Evolutionary conservation across 208 protist genomes (phyloP).

Genomic region (Leishmania major): DNA sequence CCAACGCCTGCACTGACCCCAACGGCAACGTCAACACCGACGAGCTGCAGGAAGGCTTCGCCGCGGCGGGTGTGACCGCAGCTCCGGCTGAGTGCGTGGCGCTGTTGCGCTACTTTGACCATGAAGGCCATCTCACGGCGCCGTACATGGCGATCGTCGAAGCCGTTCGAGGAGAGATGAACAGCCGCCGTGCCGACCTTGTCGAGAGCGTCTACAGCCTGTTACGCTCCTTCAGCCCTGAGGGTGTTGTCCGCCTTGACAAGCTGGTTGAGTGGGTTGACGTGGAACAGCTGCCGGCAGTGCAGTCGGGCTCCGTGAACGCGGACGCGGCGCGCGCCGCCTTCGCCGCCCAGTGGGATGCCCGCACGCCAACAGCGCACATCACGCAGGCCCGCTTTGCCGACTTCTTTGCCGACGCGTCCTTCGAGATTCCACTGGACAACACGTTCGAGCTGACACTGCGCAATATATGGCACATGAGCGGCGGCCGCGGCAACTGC

Average conservation of each 20-base stretch:
- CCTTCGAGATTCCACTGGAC: conserved; percentile 80
- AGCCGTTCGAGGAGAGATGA: conserved; percentile 72
- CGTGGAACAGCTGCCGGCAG: conserved; percentile 51
- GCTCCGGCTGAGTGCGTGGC: conserved; percentile 65
- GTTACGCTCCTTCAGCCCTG: conserved; percentile 55
- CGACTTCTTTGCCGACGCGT: conserved; percentile 73
- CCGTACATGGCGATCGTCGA: conserved; percentile 51
- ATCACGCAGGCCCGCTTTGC: conserved; percentile 64
- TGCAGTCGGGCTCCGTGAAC: conserved; percentile 40
- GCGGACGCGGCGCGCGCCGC: conserved; percentile 46
- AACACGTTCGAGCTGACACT: conserved; percentile 83
- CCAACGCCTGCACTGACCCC: conserved; percentile 29
- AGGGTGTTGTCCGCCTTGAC: conserved; percentile 40
- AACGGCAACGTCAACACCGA: conserved; percentile 56
- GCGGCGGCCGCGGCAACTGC: conserved; percentile 79
- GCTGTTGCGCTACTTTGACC: conserved; percentile 75
- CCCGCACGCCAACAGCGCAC: conserved; percentile 25
- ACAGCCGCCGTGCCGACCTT: conserved; percentile 63
- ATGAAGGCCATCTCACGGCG: conserved; percentile 40
- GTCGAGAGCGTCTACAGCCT: conserved; percentile 70
- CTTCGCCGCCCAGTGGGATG: conserved; percentile 77
- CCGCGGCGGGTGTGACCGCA: conserved; percentile 36
- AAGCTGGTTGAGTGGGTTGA: conserved; percentile 72
- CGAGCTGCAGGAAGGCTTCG: conserved; percentile 72
- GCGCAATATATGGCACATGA: conserved; percentile 91